phyloP scores from a whole-genome alignment of 768 basidiomycete genomes.

The Tephrocybe sp. region DNA sequence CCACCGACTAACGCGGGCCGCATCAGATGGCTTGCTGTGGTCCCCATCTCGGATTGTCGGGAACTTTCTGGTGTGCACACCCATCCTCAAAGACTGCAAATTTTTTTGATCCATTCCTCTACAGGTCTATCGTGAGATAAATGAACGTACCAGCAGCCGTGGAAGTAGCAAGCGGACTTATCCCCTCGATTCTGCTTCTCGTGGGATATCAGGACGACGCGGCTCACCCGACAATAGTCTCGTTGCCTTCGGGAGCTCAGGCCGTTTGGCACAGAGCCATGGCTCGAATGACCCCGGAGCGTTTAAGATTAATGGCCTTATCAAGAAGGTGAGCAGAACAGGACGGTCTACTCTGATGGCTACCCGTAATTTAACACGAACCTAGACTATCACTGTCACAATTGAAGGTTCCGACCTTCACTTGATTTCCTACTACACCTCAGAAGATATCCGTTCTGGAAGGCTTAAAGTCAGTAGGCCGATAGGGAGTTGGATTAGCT shows the following conservation, averaged over 20 bases:
- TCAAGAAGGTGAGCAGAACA: slow-evolving; percentile 63
- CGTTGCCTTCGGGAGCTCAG: slow-evolving; percentile 28
- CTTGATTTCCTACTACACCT: slow-evolving; percentile 80
- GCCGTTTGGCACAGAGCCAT: slow-evolving; percentile 28
- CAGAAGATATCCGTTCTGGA: slow-evolving; percentile 72
- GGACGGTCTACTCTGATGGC: background rate
- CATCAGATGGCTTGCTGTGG: slow-evolving; percentile 64
- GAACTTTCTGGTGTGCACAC: slow-evolving; percentile 67
- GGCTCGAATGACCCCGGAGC: slow-evolving; percentile 46
- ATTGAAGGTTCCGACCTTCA: slow-evolving; percentile 80
- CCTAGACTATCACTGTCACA: slow-evolving; percentile 81
- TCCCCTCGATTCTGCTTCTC: slow-evolving; percentile 45
- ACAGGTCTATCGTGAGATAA: slow-evolving; percentile 82
- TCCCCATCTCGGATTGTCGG: slow-evolving; percentile 82
- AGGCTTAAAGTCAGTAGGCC: slow-evolving; percentile 46
- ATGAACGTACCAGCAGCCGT: slow-evolving; percentile 60
- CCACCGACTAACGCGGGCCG: slow-evolving; percentile 15
- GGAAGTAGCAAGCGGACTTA: slow-evolving; percentile 47
- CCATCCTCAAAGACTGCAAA: background rate
- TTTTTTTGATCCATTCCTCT: background rate
- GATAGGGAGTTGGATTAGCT: background rate
- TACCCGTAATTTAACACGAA: background rate
- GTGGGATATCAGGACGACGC: slow-evolving; percentile 32
- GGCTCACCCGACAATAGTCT: slow-evolving; percentile 38
- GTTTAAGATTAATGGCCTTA: slow-evolving; percentile 70